Base-by-base conservation (phyloP, 306 rosid species). In the Parietaria judaica region DNA sequence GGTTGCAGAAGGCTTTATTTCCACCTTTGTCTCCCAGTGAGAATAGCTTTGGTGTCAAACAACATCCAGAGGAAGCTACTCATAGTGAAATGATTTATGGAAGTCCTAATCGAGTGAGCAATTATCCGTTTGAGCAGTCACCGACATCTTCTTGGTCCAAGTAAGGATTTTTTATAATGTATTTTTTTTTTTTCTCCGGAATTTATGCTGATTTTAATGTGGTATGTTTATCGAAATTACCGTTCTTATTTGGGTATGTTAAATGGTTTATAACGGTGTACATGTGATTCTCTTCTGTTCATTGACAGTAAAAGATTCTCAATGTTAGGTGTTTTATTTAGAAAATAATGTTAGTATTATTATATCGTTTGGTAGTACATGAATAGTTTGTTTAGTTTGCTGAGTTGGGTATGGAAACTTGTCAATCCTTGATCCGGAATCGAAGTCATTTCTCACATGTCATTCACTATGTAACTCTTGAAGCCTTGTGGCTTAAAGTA, bases 11-110 rank as follows among this genome's bases (percentile, higher is more conserved):
- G 47, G 66, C 80, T 55, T 76, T 79, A 54, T 84, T 82, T 76
- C 99, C 95, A 39, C 90, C 99, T 17, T 67, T 92, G 72, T 77
- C 94, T 55, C 67, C 80, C 12, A 71, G 84, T 43, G 87, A 76
- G 66, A 76, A 51, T 62, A 71, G 53, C 53, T 70, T 61, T 70
- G 48, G 65, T 57, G 66, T 69, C 77, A 74, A 59, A 68, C 11
- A 8, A 13, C 74, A 87, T 77, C 86, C 73, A 61, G 96, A 86
- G 45, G 90, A 60, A 71, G 61, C 78, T 64, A 48, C 74, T 41
- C 89, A 79, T 69, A 84, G 70, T 79, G 95, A 82, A 68, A 64
- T 76, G 70, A 69, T 86, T 53, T 86, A 75, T 74, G 85, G 88
- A 68, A 86, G 88, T 69, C 87, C 95, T 43, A 73, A 73, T 63